Evolutionary conservation across 768 basidiomycete species (phyloP), one percentile per base, ranked within the genome.

Genomic region (Boletellus ananiceps): DNA sequence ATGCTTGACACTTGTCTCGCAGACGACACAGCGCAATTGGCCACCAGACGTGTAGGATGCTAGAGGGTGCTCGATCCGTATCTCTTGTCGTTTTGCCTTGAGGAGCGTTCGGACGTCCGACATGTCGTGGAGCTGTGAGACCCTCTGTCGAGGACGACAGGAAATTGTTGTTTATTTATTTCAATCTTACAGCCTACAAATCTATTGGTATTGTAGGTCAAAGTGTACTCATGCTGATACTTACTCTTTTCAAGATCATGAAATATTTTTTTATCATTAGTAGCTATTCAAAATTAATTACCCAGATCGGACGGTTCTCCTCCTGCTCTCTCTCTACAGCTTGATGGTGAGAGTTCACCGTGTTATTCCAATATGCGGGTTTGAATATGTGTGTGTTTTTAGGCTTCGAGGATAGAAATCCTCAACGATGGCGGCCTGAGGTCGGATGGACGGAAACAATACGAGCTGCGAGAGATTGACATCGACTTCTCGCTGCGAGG

Each of bases 401-500:
- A 80, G 78, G 70, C 71, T 47, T 79, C 76, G 38, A 66, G 77
- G 47, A 67, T 88, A 38, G 90, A 92, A 65, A 84, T 90, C 21
- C 77, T 92, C 51, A 91, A 91, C 64, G 83, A 87, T 41, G 89
- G 84, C 35, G 87, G 86, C 39, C 89, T 88, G 60, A 88, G 95
- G 52, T 92, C 92, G 23, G 95, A 98, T 67, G 91, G 90, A 39
- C 80, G 95, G 40, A 77, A 86, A n/a, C 93, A 94, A 51, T 90
- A 85, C 69, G 95, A 97, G 65, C 75, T 98, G 29, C 84, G 95
- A 44, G 82, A 84, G 52, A 78, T 94, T 52, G 71, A 75, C 41
- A 88, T 96, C 67, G 81, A 87, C 62, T 81, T 96, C 41, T 75
- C 83, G 4, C 78, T 83, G 37, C 81, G 84, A 58, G 83, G 83